Conservation (phyloP, 768 basidiomycete species). For the Rhodotorula babjevae region DNA sequence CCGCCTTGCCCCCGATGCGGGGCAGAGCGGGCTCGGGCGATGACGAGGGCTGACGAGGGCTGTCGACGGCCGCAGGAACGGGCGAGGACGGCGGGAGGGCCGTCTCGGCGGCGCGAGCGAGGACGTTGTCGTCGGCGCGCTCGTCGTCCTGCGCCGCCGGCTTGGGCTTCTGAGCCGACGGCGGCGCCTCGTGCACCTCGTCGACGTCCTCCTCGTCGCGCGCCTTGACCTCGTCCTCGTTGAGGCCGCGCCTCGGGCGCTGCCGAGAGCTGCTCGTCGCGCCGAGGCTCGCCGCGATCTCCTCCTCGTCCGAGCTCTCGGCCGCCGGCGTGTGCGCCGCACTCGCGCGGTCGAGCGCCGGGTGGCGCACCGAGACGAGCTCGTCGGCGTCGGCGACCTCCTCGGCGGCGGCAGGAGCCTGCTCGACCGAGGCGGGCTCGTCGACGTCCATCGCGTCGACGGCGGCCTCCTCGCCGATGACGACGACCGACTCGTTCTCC, state of each 20-base stretch:
- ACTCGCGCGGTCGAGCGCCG: too few relatives aligned
- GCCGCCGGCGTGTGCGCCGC: too few relatives aligned
- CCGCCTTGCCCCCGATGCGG: slow-evolving; percentile 10
- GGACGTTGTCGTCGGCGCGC: neutral
- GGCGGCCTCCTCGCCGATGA: neutral
- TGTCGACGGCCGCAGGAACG: neutral
- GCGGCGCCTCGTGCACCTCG: neutral
- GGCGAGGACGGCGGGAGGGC: slow-evolving; percentile 8
- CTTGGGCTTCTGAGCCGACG: neutral
- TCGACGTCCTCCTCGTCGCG: neutral
- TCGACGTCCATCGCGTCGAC: neutral
- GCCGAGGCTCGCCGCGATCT: neutral
- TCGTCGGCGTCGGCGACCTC: neutral
- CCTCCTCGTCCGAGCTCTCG: neutral
- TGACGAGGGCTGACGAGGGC: slow-evolving; percentile 11
- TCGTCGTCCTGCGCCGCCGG: neutral
- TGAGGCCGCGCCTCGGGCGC: too few relatives aligned
- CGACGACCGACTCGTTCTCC: too few relatives aligned
- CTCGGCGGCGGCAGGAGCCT: neutral
- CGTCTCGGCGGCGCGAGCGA: neutral
- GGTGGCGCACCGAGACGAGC: neutral
- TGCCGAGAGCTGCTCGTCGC: neutral
- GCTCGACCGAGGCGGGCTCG: neutral
- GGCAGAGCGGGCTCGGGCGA: slow-evolving; percentile 29
- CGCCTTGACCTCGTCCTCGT: neutral